phyloP scores from a whole-genome alignment of 768 basidiomycete species.

The Peribolospora kevripleyi region DNA sequence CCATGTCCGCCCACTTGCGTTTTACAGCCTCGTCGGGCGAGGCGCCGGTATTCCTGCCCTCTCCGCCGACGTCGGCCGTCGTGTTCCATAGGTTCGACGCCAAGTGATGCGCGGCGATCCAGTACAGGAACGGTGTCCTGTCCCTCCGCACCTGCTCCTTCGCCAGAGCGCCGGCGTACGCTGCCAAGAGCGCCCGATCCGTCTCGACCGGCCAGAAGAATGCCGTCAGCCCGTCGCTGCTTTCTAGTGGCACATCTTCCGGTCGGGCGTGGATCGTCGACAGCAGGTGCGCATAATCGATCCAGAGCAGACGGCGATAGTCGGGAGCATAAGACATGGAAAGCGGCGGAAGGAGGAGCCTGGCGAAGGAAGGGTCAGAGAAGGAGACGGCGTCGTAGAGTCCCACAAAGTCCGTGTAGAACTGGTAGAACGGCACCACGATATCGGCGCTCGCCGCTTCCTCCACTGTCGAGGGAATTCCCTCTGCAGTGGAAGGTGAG shows the following conservation, averaged over 20 bases:
- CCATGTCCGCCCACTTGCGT: too few species aligned
- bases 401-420: slow-evolving; percentile 69
- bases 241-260: slow-evolving; percentile 16
- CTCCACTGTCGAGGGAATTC: slow-evolving; percentile 23
- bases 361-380: slow-evolving; percentile 46
- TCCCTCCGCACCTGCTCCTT: slow-evolving; percentile 19
- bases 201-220: slow-evolving; percentile 50
- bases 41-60: too few species aligned
- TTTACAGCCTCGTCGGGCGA: too few species aligned
- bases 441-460: slow-evolving; percentile 33
- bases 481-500: background rate
- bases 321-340: slow-evolving; percentile 53
- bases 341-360: slow-evolving; percentile 48
- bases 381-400: slow-evolving; percentile 85
- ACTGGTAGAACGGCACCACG: slow-evolving; percentile 78
- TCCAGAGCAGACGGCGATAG: slow-evolving; percentile 65
- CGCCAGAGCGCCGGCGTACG: slow-evolving; percentile 36
- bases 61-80: too few species aligned
- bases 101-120: slow-evolving; percentile 55
- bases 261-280: slow-evolving; percentile 26
- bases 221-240: slow-evolving; percentile 24
- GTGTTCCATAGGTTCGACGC: slow-evolving; percentile 17
- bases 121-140: slow-evolving; percentile 30
- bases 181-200: slow-evolving; percentile 35
- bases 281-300: slow-evolving; percentile 44